phyloP scores from a whole-genome alignment of 2,329 filamentous ascomycete genomes.

The Didymella exigua region DNA sequence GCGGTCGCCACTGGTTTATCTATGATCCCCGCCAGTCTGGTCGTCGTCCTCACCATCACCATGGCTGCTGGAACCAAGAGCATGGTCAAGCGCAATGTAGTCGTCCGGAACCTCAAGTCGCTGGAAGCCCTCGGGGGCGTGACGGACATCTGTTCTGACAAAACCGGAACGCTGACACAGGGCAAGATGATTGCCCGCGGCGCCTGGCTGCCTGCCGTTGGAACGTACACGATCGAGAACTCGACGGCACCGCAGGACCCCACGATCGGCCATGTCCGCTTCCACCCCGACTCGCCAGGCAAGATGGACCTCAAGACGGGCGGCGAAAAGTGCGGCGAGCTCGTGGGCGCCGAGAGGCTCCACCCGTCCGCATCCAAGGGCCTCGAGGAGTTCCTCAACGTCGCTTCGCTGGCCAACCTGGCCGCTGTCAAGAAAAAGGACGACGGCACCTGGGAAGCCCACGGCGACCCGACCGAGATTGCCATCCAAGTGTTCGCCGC shows the following conservation, averaged over 20 bases:
- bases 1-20: slow-evolving; percentile 47
- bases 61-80: slow-evolving; percentile 48
- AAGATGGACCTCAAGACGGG: slow-evolving; percentile 30
- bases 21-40: slow-evolving; percentile 48
- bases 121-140: slow-evolving; percentile 46
- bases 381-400: slow-evolving; percentile 44
- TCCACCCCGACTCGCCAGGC: slow-evolving; percentile 29
- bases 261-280: slow-evolving; percentile 37
- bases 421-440: slow-evolving; percentile 57
- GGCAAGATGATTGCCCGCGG: slow-evolving; percentile 52
- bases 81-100: slow-evolving; percentile 46
- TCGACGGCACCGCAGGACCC: slow-evolving; percentile 45
- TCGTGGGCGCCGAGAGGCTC: slow-evolving; percentile 22
- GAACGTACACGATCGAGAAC: slow-evolving; percentile 46
- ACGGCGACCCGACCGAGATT: slow-evolving; percentile 65
- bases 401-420: slow-evolving; percentile 55
- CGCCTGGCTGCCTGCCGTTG: slow-evolving; percentile 46
- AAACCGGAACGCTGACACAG: slow-evolving; percentile 46
- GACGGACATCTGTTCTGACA: slow-evolving; percentile 47
- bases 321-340: slow-evolving; percentile 12
- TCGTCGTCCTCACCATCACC: slow-evolving; percentile 49
- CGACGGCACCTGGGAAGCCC: slow-evolving; percentile 47
- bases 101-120: slow-evolving; percentile 44
- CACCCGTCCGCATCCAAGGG: slow-evolving; percentile 10
- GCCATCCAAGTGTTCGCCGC: slow-evolving; percentile 76